These are phyloP conservation scores for Cryptococcus sp. DNA, from an alignment of 1,284 basidiomycete species.

Conservation along the genomic window DNA sequence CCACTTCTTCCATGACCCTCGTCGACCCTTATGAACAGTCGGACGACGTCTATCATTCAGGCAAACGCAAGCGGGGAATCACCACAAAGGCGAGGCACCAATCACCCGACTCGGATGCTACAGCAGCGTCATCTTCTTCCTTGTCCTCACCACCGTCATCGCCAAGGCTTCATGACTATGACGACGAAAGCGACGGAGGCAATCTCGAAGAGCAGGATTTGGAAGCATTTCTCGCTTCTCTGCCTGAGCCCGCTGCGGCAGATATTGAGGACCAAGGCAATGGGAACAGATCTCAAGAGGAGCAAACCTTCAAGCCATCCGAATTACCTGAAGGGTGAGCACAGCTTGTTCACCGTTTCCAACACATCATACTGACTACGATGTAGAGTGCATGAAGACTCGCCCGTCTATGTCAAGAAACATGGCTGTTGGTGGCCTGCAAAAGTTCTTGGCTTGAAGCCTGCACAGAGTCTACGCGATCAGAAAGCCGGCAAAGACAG, in stretches of 20 bases:
- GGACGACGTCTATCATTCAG: too few relatives aligned
- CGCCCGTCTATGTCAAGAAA: slow-evolving; percentile 10
- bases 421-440: slow-evolving; percentile 8
- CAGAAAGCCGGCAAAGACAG: slow-evolving; percentile 18
- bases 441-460: slow-evolving; percentile 12
- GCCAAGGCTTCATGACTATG: not conserved
- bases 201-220: not conserved
- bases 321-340: not conserved
- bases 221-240: not conserved
- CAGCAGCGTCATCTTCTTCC: too few relatives aligned
- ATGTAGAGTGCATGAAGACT: slow-evolving; percentile 2
- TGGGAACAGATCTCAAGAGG: slow-evolving; percentile 57
- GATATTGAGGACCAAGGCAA: slow-evolving; percentile 81
- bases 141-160: not conserved
- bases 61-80: too few relatives aligned
- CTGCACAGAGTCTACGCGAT: slow-evolving; percentile 14
- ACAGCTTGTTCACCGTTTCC: not conserved
- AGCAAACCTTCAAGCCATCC: not conserved
- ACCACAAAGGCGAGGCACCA: too few relatives aligned
- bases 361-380: not conserved
- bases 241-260: slow-evolving; percentile 55
- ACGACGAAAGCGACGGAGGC: not conserved
- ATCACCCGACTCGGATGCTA: too few relatives aligned
- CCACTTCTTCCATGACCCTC: too few relatives aligned
- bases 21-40: too few relatives aligned